Conservation (phyloP, 345 rosid species). For the Iberis pinnata region DNA sequence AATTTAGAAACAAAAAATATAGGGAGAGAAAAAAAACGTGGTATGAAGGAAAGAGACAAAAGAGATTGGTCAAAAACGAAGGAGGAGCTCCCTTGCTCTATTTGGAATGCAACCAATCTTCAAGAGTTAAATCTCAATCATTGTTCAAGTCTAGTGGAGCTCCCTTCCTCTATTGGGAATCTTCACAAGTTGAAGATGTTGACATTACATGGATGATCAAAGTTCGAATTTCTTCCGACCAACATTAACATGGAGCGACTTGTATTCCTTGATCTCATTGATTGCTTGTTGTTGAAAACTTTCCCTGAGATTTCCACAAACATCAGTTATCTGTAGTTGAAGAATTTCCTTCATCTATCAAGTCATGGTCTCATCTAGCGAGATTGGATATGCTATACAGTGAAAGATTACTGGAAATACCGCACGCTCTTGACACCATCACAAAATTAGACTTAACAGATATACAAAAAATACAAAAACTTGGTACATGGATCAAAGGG, state of each 20-base stretch:
- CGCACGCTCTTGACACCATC: not conserved
- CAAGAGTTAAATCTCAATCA: not conserved
- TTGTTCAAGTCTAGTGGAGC: not conserved
- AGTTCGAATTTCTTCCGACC: not conserved
- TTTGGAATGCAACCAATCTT: constrained; percentile 2
- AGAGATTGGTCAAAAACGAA: no score
- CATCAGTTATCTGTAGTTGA: not conserved
- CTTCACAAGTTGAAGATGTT: not conserved
- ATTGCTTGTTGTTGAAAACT: not conserved
- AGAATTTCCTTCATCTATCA: not conserved
- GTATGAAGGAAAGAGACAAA: no score
- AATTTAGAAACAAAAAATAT: no score
- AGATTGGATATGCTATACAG: not conserved
- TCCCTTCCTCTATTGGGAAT: not conserved
- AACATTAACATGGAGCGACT: not conserved
- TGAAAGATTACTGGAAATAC: not conserved
- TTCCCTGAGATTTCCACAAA: constrained; percentile 2
- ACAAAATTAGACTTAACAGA: not conserved
- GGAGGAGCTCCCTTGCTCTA: not conserved
- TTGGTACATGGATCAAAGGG: not conserved
- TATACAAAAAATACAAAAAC: not conserved
- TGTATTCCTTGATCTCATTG: not conserved
- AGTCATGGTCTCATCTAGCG: not conserved
- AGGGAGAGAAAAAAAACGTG: no score
- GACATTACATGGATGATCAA: not conserved